These are phyloP conservation scores for Sclerotinia minor DNA, from an alignment of 2,329 filamentous ascomycete genomes.

Conservation along the genomic window DNA sequence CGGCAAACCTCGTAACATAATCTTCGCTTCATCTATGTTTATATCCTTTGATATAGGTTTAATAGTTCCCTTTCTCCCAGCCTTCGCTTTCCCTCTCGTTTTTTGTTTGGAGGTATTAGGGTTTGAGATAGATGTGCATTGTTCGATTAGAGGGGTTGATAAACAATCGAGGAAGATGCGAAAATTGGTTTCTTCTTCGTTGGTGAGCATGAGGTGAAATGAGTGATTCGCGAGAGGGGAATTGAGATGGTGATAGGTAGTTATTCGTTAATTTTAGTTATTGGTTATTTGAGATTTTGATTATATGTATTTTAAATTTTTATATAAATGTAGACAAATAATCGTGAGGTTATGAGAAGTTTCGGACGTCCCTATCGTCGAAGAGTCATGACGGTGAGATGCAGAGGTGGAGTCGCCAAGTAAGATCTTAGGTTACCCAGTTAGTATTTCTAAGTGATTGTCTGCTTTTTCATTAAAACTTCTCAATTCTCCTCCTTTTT, in stretches of 20 bases:
- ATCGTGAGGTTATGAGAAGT: neutral
- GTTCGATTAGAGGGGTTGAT: slow-evolving; percentile 66
- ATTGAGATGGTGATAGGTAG: neutral
- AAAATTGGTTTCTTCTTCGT: slow-evolving; percentile 55
- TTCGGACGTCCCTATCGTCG: neutral
- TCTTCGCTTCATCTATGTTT: slow-evolving; percentile 10
- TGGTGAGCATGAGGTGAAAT: slow-evolving; percentile 23
- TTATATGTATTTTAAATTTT: neutral
- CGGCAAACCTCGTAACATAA: too few relatives aligned
- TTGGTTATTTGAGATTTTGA: neutral
- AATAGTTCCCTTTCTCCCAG: slow-evolving; percentile 31
- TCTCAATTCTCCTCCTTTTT: too few relatives aligned
- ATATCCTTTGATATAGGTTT: slow-evolving; percentile 27
- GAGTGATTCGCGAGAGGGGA: neutral
- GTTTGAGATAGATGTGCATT: slow-evolving; percentile 50
- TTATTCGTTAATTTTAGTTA: neutral
- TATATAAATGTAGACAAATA: too few relatives aligned
- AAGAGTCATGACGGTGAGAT: slow-evolving; percentile 3
- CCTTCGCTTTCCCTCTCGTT: slow-evolving; percentile 38
- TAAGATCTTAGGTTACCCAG: too few relatives aligned
- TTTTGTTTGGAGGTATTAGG: slow-evolving; percentile 43
- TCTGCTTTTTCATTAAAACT: too few relatives aligned
- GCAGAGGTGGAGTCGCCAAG: neutral
- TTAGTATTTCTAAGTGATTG: neutral
- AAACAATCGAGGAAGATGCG: slow-evolving; percentile 73